Evolutionary conservation across 2,329 filamentous ascomycete species (phyloP).

Genomic region (Pyricularia grisea): DNA sequence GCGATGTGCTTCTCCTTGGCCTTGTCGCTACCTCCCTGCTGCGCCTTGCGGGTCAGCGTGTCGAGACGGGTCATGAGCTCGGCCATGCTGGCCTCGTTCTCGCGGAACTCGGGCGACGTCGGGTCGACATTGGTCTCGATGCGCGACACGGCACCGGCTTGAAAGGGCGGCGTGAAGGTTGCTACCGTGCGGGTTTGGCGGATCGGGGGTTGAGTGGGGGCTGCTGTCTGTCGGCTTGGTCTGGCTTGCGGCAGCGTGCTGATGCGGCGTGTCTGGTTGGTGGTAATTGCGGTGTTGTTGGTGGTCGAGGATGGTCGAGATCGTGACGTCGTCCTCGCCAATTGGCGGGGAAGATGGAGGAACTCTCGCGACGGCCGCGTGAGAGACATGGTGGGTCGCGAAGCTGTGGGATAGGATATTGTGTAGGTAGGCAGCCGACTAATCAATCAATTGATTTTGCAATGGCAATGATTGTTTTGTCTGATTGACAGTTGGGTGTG

Average conservation of each 20-base stretch:
- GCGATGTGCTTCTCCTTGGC: conserved; percentile 80
- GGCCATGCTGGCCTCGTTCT: conserved; percentile 72
- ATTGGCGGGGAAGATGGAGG: conserved; percentile 3
- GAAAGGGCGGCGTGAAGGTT: conserved; percentile 70
- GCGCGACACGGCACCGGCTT: conserved; percentile 68
- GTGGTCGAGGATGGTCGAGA: neutral
- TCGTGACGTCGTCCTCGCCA: conserved; percentile 1
- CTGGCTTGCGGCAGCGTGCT: conserved; percentile 58
- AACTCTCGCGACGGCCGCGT: conserved; percentile 4
- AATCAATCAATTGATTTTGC: neutral
- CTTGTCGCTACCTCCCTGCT: conserved; percentile 70
- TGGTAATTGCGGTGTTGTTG: neutral
- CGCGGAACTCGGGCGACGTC: conserved; percentile 66
- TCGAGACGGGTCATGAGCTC: conserved; percentile 61
- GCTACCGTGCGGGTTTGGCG: conserved; percentile 37
- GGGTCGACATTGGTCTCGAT: conserved; percentile 70
- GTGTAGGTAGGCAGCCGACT: neutral
- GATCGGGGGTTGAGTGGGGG: conserved; percentile 5
- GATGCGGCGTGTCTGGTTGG: neutral
- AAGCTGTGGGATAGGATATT: neutral
- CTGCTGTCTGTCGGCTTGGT: conserved; percentile 10
- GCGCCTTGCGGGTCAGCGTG: conserved; percentile 59
- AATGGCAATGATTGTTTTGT: neutral
- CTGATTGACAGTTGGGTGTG: neutral
- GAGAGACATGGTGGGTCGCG: neutral